phyloP scores from a whole-genome alignment of 2,329 filamentous ascomycete species.

The Epichloe uncinata region DNA sequence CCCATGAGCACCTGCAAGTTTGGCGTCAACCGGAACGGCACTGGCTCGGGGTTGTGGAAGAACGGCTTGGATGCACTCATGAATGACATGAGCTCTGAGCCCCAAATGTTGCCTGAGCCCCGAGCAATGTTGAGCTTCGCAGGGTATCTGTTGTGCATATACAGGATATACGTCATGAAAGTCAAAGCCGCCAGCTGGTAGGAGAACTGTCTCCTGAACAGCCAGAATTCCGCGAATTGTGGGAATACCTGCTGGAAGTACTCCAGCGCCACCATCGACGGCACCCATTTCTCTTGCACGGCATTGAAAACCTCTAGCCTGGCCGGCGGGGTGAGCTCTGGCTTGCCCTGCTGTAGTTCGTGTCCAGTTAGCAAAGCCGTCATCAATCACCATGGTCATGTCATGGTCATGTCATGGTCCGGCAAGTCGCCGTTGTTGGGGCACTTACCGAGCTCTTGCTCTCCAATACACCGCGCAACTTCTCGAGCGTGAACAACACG shows the following conservation, averaged over 20 bases:
- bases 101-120: slow-evolving; percentile 86
- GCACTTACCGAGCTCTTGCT: slow-evolving; percentile 45
- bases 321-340: slow-evolving; percentile 58
- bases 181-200: slow-evolving; percentile 92
- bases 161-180: slow-evolving; percentile 97
- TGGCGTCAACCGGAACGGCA: slow-evolving; percentile 93
- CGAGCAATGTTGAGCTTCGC: slow-evolving; percentile 90
- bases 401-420: too few relatives aligned
- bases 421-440: background rate
- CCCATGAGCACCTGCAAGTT: slow-evolving; percentile 96
- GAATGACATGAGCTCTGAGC: slow-evolving; percentile 80
- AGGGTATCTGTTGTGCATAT: slow-evolving; percentile 91
- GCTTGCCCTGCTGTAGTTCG: slow-evolving; percentile 38
- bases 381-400: background rate
- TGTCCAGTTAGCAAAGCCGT: background rate
- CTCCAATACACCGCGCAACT: slow-evolving; percentile 65
- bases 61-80: slow-evolving; percentile 75
- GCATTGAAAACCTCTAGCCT: slow-evolving; percentile 86
- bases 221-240: slow-evolving; percentile 88
- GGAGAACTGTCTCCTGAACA: slow-evolving; percentile 93
- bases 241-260: slow-evolving; percentile 86
- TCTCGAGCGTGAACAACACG: slow-evolving; percentile 89
- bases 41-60: slow-evolving; percentile 90
- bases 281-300: slow-evolving; percentile 89
- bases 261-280: slow-evolving; percentile 65